Conservation (phyloP, 768 basidiomycete species). For the Agaricus blazei region DNA sequence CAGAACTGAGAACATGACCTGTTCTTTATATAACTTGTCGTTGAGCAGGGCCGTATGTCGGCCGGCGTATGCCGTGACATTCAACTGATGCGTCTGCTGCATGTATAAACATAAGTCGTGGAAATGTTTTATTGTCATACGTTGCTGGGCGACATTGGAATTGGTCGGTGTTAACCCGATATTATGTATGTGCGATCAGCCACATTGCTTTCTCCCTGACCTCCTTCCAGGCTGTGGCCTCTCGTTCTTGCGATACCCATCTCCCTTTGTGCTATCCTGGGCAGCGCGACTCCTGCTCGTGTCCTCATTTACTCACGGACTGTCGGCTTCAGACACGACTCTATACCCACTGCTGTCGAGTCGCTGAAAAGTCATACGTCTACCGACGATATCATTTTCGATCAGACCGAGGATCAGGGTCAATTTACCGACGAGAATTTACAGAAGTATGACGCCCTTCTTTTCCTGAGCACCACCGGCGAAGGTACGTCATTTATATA, state of each 20-base stretch:
- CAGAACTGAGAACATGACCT: too few relatives aligned
- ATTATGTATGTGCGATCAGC: neutral
- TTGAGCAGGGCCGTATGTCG: too few relatives aligned
- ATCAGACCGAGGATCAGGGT: slow-evolving; percentile 56
- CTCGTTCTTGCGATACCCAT: slow-evolving; percentile 7
- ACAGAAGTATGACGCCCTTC: slow-evolving; percentile 52
- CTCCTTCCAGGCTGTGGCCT: neutral
- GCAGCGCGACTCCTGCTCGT: slow-evolving; percentile 22
- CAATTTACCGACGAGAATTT: slow-evolving; percentile 54
- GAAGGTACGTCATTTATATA: slow-evolving; percentile 39
- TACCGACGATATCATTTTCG: slow-evolving; percentile 50
- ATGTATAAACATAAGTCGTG: too few relatives aligned
- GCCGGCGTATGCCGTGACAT: too few relatives aligned
- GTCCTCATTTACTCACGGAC: slow-evolving; percentile 63
- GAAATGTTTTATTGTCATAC: neutral
- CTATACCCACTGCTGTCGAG: slow-evolving; percentile 65
- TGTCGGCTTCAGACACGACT: slow-evolving; percentile 62
- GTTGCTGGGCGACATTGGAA: neutral
- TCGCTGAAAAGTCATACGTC: slow-evolving; percentile 42
- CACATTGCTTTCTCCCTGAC: neutral
- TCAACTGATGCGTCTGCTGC: neutral
- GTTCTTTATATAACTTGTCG: too few relatives aligned
- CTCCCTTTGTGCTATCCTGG: slow-evolving; percentile 2
- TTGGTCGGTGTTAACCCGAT: neutral
- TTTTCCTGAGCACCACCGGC: slow-evolving; percentile 68